phyloP scores from a whole-genome alignment of 805 yeast species.

The Helenozyma rhizophorensis region DNA sequence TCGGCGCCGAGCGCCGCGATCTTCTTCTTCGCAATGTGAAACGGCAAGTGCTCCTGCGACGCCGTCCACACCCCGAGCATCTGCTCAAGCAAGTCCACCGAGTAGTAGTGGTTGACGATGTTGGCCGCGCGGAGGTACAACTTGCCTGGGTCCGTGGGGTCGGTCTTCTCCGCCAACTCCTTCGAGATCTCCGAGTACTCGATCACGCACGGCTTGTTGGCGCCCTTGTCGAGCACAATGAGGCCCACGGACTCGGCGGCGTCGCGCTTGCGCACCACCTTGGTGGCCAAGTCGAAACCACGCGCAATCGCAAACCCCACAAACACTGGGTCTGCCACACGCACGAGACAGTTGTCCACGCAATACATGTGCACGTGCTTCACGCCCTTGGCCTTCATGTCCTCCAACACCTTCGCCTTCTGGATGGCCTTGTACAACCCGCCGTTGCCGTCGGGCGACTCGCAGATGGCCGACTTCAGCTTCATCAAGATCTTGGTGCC shows the following conservation, averaged over 20 bases:
- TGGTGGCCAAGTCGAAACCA: constrained; percentile 75
- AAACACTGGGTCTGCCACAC: constrained; percentile 88
- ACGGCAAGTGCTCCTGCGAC: constrained; percentile 69
- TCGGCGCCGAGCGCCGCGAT: constrained; percentile 53
- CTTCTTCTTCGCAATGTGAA: constrained; percentile 91
- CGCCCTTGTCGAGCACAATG: constrained; percentile 62
- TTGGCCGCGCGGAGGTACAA: constrained; percentile 88
- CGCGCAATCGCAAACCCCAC: constrained; percentile 78
- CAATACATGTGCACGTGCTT: constrained; percentile 95
- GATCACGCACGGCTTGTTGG: constrained; percentile 76
- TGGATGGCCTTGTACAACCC: constrained; percentile 85
- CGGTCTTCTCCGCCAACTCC: constrained; percentile 66
- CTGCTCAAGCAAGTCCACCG: constrained; percentile 62
- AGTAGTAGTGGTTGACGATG: constrained; percentile 94
- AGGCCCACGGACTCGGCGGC: constrained; percentile 89
- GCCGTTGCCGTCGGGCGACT: constrained; percentile 98
- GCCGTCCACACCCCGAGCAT: constrained; percentile 68
- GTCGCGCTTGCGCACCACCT: constrained; percentile 89
- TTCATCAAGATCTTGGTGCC: constrained; percentile 71
- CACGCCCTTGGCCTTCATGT: constrained; percentile 62
- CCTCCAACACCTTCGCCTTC: constrained; percentile 60
- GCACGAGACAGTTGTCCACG: constrained; percentile 89
- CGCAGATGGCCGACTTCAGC: constrained; percentile 52
- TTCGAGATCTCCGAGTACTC: constrained; percentile 88
- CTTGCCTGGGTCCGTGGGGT: constrained; percentile 46